A percentile compares a stretch with the other conserved stretches of the same genome.
phyloP scores from a whole-genome alignment of 73 alveolate genomes.

The Halteria grandinella region DNA sequence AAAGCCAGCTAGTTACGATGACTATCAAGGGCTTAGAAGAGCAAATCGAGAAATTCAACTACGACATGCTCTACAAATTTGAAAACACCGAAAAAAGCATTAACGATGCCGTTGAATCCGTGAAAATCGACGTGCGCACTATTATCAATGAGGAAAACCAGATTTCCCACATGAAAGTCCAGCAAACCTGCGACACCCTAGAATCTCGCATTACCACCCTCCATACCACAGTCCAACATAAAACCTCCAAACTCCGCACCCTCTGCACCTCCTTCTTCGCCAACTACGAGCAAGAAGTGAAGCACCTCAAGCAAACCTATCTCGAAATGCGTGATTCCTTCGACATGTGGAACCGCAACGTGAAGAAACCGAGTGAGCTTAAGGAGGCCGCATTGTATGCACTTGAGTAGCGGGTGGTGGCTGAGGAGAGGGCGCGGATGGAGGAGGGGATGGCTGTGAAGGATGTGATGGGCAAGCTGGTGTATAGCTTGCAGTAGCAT shows the following conservation, averaged over 20 bases:
- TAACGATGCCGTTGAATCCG: slow-evolving; percentile 6
- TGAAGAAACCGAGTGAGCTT: slow-evolving; percentile 17
- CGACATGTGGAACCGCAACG: slow-evolving; percentile 41
- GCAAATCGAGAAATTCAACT: slow-evolving; percentile 23
- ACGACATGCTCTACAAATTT: neutral
- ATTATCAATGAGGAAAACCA: slow-evolving; percentile 18
- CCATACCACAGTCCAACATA: neutral
- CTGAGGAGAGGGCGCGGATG: slow-evolving; percentile 4
- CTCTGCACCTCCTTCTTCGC: slow-evolving; percentile 29
- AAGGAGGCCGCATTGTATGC: slow-evolving; percentile 43
- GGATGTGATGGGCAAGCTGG: slow-evolving; percentile 28
- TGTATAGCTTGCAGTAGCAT: slow-evolving; percentile 28
- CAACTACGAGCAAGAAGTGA: slow-evolving; percentile 24
- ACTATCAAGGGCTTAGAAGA: too few relatives aligned
- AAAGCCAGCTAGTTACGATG: too few relatives aligned
- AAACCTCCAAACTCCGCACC: neutral
- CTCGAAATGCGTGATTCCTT: slow-evolving; percentile 40
- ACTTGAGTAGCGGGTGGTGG: slow-evolving; percentile 14
- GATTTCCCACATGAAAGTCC: neutral
- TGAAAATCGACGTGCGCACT: neutral
- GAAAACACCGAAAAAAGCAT: slow-evolving; percentile 33
- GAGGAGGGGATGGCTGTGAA: slow-evolving; percentile 6
- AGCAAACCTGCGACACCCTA: neutral
- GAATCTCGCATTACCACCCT: neutral
- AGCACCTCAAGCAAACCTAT: slow-evolving; percentile 9